phyloP scores from a whole-genome alignment of 1,139 yeast species.

The Protomyces macrosporus region DNA sequence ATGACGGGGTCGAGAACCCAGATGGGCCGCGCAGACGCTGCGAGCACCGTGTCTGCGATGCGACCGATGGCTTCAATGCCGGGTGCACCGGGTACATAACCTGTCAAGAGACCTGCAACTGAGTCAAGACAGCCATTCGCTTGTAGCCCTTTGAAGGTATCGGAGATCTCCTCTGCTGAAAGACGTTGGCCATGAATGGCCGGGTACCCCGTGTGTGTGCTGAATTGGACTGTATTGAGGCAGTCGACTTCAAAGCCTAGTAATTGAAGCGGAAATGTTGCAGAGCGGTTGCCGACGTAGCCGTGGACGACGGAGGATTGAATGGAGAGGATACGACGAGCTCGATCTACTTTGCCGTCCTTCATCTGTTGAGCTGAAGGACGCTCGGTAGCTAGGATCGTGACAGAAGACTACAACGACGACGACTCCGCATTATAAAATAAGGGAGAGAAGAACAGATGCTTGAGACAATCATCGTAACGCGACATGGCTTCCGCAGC shows the following conservation, averaged over 20 bases:
- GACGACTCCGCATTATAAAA: neutral
- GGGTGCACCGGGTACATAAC: constrained; percentile 61
- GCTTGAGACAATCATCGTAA: constrained; percentile 23
- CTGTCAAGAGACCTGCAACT: constrained; percentile 63
- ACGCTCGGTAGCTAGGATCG: too few relatives aligned
- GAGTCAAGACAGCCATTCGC: constrained; percentile 42
- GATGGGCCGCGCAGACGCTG: constrained; percentile 32
- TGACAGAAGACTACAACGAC: neutral
- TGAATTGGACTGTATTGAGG: constrained; percentile 70
- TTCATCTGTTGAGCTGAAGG: neutral
- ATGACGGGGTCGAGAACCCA: constrained; percentile 89
- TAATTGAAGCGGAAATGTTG: constrained; percentile 71
- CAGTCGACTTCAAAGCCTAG: constrained; percentile 82
- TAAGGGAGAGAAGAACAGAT: neutral
- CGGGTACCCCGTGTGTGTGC: constrained; percentile 75
- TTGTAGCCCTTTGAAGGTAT: constrained; percentile 47
- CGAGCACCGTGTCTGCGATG: constrained; percentile 40
- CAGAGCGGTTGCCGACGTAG: constrained; percentile 75
- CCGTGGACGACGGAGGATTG: constrained; percentile 42
- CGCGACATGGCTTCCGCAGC: constrained; percentile 68
- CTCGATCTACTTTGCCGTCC: neutral
- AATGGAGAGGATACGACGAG: constrained; percentile 19
- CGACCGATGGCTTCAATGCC: constrained; percentile 49
- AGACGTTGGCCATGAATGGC: constrained; percentile 46
- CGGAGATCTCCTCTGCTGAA: constrained; percentile 43